phyloP scores from a whole-genome alignment of 441 rosid species.

The Raphanus hybrid region DNA sequence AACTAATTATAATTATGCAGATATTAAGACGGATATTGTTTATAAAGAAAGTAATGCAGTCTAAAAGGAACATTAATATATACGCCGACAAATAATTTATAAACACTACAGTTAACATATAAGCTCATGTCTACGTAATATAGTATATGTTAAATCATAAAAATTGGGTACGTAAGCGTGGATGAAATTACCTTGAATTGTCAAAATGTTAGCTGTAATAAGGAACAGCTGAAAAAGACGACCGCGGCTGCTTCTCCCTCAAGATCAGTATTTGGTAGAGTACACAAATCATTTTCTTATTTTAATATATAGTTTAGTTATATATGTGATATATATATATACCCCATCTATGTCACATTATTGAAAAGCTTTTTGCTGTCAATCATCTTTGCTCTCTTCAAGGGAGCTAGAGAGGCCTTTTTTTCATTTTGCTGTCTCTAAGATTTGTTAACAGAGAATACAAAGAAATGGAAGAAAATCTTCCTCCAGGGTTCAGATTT shows the following conservation, averaged over 20 bases:
- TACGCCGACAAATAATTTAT: slow-evolving; percentile 40
- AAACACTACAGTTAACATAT: slow-evolving; percentile 16
- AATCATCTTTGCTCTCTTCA: slow-evolving; percentile 30
- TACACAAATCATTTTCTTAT: slow-evolving; percentile 29
- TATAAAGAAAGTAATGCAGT: slow-evolving; percentile 33
- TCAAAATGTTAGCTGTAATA: slow-evolving; percentile 88
- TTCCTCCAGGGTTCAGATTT: slow-evolving; percentile 78
- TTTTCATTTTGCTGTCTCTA: neutral
- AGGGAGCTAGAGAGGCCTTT: slow-evolving; percentile 20
- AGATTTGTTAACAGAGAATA: neutral
- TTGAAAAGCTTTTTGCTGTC: slow-evolving; percentile 33
- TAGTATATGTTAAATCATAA: neutral
- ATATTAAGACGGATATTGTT: slow-evolving; percentile 34
- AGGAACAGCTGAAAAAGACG: slow-evolving; percentile 48
- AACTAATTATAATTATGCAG: slow-evolving; percentile 29
- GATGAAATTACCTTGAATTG: slow-evolving; percentile 49
- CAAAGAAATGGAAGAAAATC: slow-evolving; percentile 64
- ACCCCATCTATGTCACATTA: slow-evolving; percentile 41
- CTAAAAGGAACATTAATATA: slow-evolving; percentile 40
- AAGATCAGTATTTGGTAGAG: slow-evolving; percentile 44
- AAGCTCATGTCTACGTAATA: slow-evolving; percentile 4
- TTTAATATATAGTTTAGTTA: slow-evolving; percentile 32
- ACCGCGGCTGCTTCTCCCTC: slow-evolving; percentile 60
- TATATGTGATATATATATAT: slow-evolving; percentile 14
- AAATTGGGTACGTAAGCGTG: slow-evolving; percentile 10